Percentiles rank a stretch among this genome's conserved stretches.
These are phyloP conservation scores for Spathaspora jeffriesii DNA, from an alignment of 1,139 yeast species.

Conservation along the genomic window DNA sequence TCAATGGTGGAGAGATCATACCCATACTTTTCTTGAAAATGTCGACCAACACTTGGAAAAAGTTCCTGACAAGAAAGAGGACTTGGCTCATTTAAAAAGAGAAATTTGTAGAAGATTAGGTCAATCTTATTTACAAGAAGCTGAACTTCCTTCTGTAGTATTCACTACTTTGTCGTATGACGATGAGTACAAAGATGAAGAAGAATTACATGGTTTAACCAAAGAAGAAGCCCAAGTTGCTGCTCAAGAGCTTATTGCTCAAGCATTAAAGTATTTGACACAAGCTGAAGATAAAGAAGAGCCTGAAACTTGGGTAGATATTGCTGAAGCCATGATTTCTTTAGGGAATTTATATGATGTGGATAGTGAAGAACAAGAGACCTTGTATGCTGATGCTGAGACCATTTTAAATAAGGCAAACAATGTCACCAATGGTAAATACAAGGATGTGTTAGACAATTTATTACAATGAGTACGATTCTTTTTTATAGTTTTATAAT, in stretches of 20 bases:
- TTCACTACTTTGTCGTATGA: constrained; percentile 61
- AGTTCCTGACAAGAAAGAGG: constrained; percentile 12
- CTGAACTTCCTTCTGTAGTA: constrained; percentile 59
- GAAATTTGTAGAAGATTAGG: constrained; percentile 54
- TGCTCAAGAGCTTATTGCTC: constrained; percentile 50
- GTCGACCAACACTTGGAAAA: constrained; percentile 23
- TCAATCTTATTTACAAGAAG: constrained; percentile 60
- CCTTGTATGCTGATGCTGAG: constrained; percentile 68
- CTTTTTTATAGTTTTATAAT: background rate
- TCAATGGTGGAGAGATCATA: constrained; percentile 59
- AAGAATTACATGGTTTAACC: constrained; percentile 39
- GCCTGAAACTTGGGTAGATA: constrained; percentile 77
- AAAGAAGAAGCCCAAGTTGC: constrained; percentile 46
- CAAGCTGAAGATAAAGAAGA: constrained; percentile 69
- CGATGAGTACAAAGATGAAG: constrained; percentile 44
- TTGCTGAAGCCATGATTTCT: constrained; percentile 84
- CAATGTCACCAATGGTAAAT: constrained; percentile 75
- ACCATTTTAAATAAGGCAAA: constrained; percentile 61
- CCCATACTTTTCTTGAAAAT: constrained; percentile 40
- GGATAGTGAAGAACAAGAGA: constrained; percentile 66
- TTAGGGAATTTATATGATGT: constrained; percentile 72
- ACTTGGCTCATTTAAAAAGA: constrained; percentile 25
- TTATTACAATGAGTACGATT: constrained; percentile 19
- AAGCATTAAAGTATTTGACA: constrained; percentile 58
- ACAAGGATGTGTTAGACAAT: constrained; percentile 56